Base-by-base conservation (phyloP, 75 land plant species). In the Isoetes taiwanensis region DNA sequence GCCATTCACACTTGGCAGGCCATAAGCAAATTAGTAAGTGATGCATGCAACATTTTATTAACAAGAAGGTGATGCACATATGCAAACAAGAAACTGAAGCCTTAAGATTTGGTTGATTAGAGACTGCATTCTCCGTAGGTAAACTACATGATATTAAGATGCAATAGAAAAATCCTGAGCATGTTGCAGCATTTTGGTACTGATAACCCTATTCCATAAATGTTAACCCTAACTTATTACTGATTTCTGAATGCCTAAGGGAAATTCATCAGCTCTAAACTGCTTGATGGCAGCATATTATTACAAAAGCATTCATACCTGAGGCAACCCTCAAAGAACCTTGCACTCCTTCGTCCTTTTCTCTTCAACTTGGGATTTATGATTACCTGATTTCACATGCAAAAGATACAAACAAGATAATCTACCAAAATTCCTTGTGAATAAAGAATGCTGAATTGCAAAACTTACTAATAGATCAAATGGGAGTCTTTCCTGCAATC, bases 311-410 rank as follows among this genome's bases (percentile, higher is more conserved):
- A 9, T 30, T 52, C 33, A 50, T 59, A 87, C 97, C 97, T 91
- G 39, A 91, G 58, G 46, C 97, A 91, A 28, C 97, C 97, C 67
- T 91, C 97, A 65, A 86, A 91, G 64, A 86, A 91, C 0, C 76
- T 38, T 27, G 95, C 95, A 56, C 71, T 81, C 57, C 67, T 72
- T 33, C 64, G 56, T 21, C 79, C 63, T 42, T 69, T 72, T 57
- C 54, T 72, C 57, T 72, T 74, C 29, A 91, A 85, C 43, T 64
- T 78, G 24, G 97, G 97, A 56, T 91, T 91, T 34, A 89, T 25
- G 21, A 91, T 76, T 2, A 91, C 80, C 97, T 91, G 71, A 16
- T 35, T 9, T 37, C 39, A 37, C 39, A 10, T 9, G 9, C 9
- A 10, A 10, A 37, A 32, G 23, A 54, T 2, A 54, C 56, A 54